Evolutionary conservation across 176 grass and related monocot genomes (phyloP).

Genomic region (Otatea glauca): DNA sequence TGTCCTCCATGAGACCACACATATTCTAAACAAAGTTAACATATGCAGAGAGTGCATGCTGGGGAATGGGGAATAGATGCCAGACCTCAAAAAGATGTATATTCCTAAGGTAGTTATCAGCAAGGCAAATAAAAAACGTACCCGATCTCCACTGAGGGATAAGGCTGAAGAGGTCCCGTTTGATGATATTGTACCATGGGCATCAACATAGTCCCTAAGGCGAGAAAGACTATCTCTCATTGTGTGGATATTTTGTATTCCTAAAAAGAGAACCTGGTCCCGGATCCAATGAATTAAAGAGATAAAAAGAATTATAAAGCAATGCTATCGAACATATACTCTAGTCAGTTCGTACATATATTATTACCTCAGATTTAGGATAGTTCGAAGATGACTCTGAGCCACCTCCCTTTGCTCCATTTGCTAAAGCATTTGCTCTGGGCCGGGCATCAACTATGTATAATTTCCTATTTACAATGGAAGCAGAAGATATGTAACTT

Average conservation of each 20-base stretch:
- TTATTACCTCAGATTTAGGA: constrained; percentile 77
- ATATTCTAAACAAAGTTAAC: background rate
- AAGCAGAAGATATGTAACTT: constrained; percentile 38
- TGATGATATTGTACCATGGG: constrained; percentile 83
- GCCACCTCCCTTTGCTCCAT: constrained; percentile 95
- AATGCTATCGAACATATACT: constrained; percentile 19
- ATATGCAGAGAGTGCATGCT: background rate
- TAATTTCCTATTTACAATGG: constrained; percentile 67
- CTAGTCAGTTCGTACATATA: constrained; percentile 10
- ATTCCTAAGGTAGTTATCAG: constrained; percentile 15
- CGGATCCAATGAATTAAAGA: constrained; percentile 49
- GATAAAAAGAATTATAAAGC: background rate
- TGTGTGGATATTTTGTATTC: constrained; percentile 95
- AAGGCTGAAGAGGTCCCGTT: constrained; percentile 82
- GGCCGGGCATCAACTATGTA: constrained; percentile 99
- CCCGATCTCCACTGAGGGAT: constrained; percentile 51
- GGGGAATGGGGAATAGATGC: background rate
- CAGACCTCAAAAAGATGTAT: background rate
- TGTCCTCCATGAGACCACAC: background rate
- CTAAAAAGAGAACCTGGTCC: constrained; percentile 87
- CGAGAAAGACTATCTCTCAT: constrained; percentile 99
- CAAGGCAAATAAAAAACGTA: constrained; percentile 38
- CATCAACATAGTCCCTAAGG: constrained; percentile 96
- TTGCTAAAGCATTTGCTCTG: constrained; percentile 95
- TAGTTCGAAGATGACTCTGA: constrained; percentile 98